Percentiles rank a stretch among this genome's conserved stretches.
These are phyloP conservation scores for Phytophthora citricola DNA, from an alignment of 352 stramenopile genomes.

Conservation along the genomic window DNA sequence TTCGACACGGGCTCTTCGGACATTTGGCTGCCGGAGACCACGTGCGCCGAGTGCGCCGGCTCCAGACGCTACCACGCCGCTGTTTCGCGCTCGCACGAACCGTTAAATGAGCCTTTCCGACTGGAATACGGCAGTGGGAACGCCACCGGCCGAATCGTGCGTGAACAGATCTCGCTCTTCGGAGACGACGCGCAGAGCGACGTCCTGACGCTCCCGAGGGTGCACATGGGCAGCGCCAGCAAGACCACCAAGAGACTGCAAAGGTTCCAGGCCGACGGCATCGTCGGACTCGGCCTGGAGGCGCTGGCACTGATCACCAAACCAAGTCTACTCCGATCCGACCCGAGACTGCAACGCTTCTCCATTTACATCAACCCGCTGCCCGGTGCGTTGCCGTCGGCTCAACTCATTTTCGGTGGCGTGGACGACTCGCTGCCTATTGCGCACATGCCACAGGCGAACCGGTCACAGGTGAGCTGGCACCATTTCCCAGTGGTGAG, in stretches of 20 bases:
- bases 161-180: conserved; percentile 55
- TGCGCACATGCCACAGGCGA: conserved; percentile 10
- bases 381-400: conserved; percentile 42
- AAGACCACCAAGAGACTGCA: conserved; percentile 53
- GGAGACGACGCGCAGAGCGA: conserved; percentile 4
- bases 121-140: conserved; percentile 78
- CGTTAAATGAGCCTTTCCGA: conserved; percentile 45
- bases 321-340: conserved; percentile 44
- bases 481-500: conserved; percentile 56
- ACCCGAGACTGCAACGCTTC: conserved; percentile 46
- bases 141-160: conserved; percentile 51
- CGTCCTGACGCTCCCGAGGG: conserved; percentile 36
- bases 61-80: conserved; percentile 45
- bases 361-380: conserved; percentile 77
- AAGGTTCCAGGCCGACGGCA: conserved; percentile 67
- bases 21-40: conserved; percentile 58
- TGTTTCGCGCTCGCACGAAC: conserved; percentile 42
- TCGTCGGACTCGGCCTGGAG: conserved; percentile 66
- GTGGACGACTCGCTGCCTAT: conserved; percentile 49
- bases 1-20: conserved; percentile 84
- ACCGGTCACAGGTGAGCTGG: conserved; percentile 37
- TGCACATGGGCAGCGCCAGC: conserved; percentile 60
- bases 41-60: conserved; percentile 54
- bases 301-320: conserved; percentile 65
- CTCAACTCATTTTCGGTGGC: conserved; percentile 69